Conservation (phyloP, 768 basidiomycete genomes). For the Russula foetens region DNA sequence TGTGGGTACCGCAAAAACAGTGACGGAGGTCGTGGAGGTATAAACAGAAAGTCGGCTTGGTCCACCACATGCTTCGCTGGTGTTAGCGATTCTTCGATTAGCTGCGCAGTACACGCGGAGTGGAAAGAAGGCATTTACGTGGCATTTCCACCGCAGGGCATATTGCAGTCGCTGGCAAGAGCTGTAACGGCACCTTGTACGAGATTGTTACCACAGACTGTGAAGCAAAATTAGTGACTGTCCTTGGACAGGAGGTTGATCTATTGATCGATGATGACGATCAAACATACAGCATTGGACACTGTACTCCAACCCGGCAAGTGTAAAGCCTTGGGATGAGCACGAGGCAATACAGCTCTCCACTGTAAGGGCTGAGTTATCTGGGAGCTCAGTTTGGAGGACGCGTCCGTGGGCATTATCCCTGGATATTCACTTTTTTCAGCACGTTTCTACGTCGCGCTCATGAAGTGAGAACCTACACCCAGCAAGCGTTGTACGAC, state of each 20-base stretch:
- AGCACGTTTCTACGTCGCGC: background rate
- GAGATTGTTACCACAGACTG: constrained; percentile 66
- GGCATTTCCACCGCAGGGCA: constrained; percentile 64
- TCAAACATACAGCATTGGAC: constrained; percentile 39
- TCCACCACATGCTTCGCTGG: constrained; percentile 63
- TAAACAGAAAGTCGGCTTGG: constrained; percentile 64
- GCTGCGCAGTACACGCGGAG: background rate
- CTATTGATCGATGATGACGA: background rate
- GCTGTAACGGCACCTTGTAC: constrained; percentile 50
- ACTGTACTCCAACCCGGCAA: constrained; percentile 65
- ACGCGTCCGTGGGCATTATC: constrained; percentile 62
- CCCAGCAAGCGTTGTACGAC: constrained; percentile 36
- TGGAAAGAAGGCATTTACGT: constrained; percentile 35
- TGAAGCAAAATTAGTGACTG: constrained; percentile 1
- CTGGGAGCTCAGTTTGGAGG: constrained; percentile 36
- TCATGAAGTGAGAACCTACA: constrained; percentile 28
- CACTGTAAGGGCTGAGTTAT: constrained; percentile 41
- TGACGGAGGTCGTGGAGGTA: constrained; percentile 41
- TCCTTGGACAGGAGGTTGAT: background rate
- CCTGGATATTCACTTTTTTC: constrained; percentile 13
- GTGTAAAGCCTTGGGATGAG: constrained; percentile 42
- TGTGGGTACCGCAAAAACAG: constrained; percentile 48
- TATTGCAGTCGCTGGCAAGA: constrained; percentile 49
- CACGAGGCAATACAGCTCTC: constrained; percentile 58
- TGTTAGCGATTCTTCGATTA: constrained; percentile 10